Evolutionary conservation across 257 asterid genomes (phyloP).

Genomic region (Datura wrightii): DNA sequence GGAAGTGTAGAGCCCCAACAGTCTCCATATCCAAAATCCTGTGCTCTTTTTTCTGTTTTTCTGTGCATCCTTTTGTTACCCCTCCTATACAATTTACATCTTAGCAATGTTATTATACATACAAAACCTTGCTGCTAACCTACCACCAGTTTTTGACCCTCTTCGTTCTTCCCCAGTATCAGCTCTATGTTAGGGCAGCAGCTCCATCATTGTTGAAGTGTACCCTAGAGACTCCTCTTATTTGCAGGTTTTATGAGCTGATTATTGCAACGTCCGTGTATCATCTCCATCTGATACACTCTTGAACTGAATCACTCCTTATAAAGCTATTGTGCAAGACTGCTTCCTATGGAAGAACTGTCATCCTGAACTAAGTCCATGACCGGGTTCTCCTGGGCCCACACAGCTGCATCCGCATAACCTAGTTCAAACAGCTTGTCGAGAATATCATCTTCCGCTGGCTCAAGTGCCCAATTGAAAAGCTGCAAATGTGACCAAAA

Average conservation of each 20-base stretch:
- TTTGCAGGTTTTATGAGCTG: slow-evolving; percentile 7
- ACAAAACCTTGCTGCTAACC: not conserved
- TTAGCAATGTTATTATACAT: not conserved
- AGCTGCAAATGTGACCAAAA: slow-evolving; percentile 51
- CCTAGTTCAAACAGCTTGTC: slow-evolving; percentile 85
- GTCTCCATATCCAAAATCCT: not conserved
- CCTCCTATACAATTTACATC: not conserved
- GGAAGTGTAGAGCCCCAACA: not conserved
- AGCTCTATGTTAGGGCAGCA: not conserved
- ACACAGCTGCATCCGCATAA: slow-evolving; percentile 75
- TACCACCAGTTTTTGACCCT: not conserved
- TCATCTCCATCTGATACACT: slow-evolving; percentile 1
- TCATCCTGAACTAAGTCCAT: slow-evolving; percentile 60
- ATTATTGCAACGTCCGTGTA: not conserved
- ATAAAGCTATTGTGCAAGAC: slow-evolving; percentile 32
- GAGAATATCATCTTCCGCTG: slow-evolving; percentile 83
- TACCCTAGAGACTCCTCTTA: not conserved
- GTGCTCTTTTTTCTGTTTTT: not conserved
- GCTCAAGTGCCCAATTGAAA: slow-evolving; percentile 97
- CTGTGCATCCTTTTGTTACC: not conserved
- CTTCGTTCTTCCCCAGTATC: slow-evolving; percentile 2
- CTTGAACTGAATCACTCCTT: not conserved
- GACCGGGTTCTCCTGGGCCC: slow-evolving; percentile 82
- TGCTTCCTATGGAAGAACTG: slow-evolving; percentile 39
- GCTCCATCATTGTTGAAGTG: not conserved